phyloP scores from a whole-genome alignment of 2,329 filamentous ascomycete species.

The Exophiala bonariae region DNA sequence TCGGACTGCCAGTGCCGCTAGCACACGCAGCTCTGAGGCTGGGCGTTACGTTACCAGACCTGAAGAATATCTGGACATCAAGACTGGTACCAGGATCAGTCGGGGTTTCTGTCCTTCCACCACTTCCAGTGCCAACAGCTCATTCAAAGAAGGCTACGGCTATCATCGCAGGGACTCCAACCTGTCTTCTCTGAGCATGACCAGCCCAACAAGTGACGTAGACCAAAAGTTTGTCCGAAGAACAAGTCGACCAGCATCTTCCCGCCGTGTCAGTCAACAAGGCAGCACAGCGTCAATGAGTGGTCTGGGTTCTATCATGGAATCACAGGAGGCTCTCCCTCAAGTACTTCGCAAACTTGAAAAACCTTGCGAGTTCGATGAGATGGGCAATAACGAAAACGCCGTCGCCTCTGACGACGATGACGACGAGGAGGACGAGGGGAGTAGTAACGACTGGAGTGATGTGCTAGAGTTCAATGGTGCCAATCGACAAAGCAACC shows the following conservation, averaged over 20 bases:
- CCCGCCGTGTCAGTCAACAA: conserved; percentile 1
- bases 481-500: conserved; percentile 7
- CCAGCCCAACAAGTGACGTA: conserved; percentile 8
- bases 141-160: conserved; percentile 14
- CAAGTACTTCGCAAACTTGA: conserved; percentile 12
- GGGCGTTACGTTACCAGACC: not conserved
- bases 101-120: conserved; percentile 23
- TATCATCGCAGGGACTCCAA: conserved; percentile 12
- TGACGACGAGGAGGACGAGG: conserved; percentile 14
- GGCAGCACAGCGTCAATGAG: conserved; percentile 13
- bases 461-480: conserved; percentile 19
- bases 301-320: conserved; percentile 18
- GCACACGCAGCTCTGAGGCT: conserved; percentile 16
- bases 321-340: conserved; percentile 9
- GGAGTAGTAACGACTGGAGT: conserved; percentile 10
- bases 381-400: conserved; percentile 11
- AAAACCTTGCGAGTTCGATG: conserved; percentile 15
- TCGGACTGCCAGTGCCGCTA: conserved; percentile 15
- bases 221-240: conserved; percentile 9
- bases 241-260: conserved; percentile 7
- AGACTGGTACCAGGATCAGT: conserved; percentile 24
- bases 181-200: conserved; percentile 13
- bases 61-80: conserved; percentile 17
- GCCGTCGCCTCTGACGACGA: conserved; percentile 22
- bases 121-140: conserved; percentile 22